Conservation (phyloP, 768 basidiomycete genomes). For the Amanita rubescens region DNA sequence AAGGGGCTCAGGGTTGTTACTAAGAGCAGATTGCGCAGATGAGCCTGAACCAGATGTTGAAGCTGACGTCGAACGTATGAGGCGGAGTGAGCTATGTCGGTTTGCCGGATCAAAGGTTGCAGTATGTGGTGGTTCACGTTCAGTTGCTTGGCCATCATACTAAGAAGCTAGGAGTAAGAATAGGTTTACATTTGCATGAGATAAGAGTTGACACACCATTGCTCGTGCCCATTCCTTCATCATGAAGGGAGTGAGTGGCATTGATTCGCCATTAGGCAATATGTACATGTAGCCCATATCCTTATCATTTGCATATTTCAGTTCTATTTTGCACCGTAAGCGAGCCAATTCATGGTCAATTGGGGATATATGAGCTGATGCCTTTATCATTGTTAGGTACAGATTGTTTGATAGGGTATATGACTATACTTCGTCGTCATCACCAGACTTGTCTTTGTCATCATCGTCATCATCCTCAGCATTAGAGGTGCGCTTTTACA, state of each 20-base stretch:
- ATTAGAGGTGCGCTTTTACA: no score
- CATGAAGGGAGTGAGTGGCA: slow-evolving; percentile 11
- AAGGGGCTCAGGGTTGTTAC: no score
- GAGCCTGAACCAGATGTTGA: slow-evolving; percentile 4
- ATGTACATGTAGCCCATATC: slow-evolving; percentile 11
- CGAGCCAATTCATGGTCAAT: slow-evolving; percentile 9
- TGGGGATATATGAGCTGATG: slow-evolving; percentile 8
- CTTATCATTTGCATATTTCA: slow-evolving; percentile 11
- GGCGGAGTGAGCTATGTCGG: no score
- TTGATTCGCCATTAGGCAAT: background rate
- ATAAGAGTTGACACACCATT: slow-evolving; percentile 9
- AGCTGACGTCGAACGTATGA: no score
- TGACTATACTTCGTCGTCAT: background rate
- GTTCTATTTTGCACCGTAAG: slow-evolving; percentile 8
- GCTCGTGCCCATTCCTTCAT: slow-evolving; percentile 12
- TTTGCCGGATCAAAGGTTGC: no score
- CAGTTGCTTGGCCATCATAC: no score
- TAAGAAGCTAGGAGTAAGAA: no score
- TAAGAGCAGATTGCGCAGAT: background rate
- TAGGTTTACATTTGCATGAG: no score
- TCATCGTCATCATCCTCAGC: background rate
- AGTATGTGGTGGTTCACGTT: no score
- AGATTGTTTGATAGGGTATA: background rate
- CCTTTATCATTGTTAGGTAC: background rate
- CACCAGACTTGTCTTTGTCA: background rate